Conservation (phyloP, 805 yeast species). For the Kluyveromyces dobzhanskii region DNA sequence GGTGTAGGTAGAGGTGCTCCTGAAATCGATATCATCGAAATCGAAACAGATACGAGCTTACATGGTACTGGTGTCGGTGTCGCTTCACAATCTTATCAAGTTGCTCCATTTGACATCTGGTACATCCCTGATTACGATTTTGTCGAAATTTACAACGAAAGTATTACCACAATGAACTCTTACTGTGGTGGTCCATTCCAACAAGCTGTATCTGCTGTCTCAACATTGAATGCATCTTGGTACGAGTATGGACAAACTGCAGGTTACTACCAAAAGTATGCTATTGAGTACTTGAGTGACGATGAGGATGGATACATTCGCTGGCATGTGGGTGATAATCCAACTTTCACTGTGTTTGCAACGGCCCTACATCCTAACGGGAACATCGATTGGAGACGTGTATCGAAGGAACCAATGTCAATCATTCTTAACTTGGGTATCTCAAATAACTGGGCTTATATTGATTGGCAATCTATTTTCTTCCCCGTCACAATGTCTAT, state of each 20-base stretch:
- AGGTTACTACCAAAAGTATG: slow-evolving; percentile 59
- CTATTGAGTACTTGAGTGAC: slow-evolving; percentile 71
- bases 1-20: slow-evolving; percentile 94
- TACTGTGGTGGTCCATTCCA: slow-evolving; percentile 92
- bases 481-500: slow-evolving; percentile 75
- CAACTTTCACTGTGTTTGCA: slow-evolving; percentile 67
- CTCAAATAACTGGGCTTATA: slow-evolving; percentile 88
- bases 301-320: slow-evolving; percentile 62
- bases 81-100: slow-evolving; percentile 86
- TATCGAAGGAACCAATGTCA: slow-evolving; percentile 90
- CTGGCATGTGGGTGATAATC: slow-evolving; percentile 79
- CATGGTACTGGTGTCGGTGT: slow-evolving; percentile 41
- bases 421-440: slow-evolving; percentile 81
- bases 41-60: slow-evolving; percentile 51
- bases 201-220: slow-evolving; percentile 80
- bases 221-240: slow-evolving; percentile 78
- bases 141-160: slow-evolving; percentile 58
- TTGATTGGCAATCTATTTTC: slow-evolving; percentile 72
- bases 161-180: slow-evolving; percentile 73
- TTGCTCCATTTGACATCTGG: slow-evolving; percentile 95
- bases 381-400: slow-evolving; percentile 72
- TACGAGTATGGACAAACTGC: slow-evolving; percentile 54
- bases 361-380: slow-evolving; percentile 84
- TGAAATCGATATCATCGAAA: slow-evolving; percentile 89
- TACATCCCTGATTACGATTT: slow-evolving; percentile 82